Percentiles rank a stretch among this genome's conserved stretches.
Evolutionary conservation across 345 rosid species (phyloP).

Genomic region (Orychophragmus violaceus): DNA sequence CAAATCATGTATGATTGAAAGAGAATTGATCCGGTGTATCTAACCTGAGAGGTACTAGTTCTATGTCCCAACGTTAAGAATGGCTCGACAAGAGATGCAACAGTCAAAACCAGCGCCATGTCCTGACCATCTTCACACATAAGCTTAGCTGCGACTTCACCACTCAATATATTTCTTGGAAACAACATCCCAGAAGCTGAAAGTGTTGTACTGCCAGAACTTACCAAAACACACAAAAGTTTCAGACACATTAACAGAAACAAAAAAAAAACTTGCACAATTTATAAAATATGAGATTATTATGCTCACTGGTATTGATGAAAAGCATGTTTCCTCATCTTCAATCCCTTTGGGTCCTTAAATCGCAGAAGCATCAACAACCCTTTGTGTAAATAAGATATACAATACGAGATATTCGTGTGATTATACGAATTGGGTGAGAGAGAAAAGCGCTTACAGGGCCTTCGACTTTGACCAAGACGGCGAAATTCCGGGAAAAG

Average conservation of each 20-base stretch:
- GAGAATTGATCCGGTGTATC: neutral
- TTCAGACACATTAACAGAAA: neutral
- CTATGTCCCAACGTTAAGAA: conserved; percentile 47
- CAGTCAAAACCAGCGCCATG: conserved; percentile 54
- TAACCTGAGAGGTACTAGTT: conserved; percentile 48
- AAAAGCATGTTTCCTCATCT: conserved; percentile 92
- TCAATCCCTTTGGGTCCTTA: conserved; percentile 85
- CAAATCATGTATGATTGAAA: neutral
- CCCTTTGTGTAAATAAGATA: neutral
- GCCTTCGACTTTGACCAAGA: conserved; percentile 76
- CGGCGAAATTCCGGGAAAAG: conserved; percentile 51
- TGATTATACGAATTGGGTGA: neutral
- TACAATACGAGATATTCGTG: too few relatives aligned
- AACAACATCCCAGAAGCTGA: conserved; percentile 86
- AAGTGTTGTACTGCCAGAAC: conserved; percentile 76
- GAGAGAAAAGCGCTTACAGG: conserved; percentile 49
- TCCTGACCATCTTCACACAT: conserved; percentile 29
- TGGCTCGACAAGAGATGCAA: conserved; percentile 82
- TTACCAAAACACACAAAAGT: conserved; percentile 18
- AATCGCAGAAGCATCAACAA: neutral
- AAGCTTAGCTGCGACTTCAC: conserved; percentile 35
- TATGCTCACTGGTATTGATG: conserved; percentile 70
- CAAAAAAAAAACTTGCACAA: neutral
- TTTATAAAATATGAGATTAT: neutral
- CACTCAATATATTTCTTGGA: conserved; percentile 40